These are phyloP conservation scores for Lophiostoma macrostomum DNA, from an alignment of 495 filamentous ascomycete species.

Conservation along the genomic window DNA sequence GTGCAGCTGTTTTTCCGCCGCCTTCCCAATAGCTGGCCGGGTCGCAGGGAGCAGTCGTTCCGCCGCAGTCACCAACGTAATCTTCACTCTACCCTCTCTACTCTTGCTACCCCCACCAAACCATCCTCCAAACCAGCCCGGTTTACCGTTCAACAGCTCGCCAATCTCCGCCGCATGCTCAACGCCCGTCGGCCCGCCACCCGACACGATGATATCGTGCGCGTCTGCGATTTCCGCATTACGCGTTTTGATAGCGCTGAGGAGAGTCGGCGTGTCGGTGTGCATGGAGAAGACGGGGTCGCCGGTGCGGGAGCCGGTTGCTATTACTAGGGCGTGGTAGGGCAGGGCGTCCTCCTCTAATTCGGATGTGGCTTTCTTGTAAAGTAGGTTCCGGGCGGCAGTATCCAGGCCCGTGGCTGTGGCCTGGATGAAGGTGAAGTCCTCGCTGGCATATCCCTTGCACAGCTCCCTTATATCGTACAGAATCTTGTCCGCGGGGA, in stretches of 20 bases:
- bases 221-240: conserved; percentile 50
- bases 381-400: conserved; percentile 14
- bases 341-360: conserved; percentile 4
- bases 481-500: conserved; percentile 46
- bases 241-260: conserved; percentile 27
- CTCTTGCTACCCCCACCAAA: no score
- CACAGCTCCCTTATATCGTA: conserved; percentile 50
- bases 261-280: conserved; percentile 44
- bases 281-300: conserved; percentile 32
- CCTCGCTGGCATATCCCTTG: conserved; percentile 46
- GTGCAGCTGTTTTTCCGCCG: conserved; percentile 44
- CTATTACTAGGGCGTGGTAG: conserved; percentile 27
- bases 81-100: conserved; percentile 37
- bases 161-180: conserved; percentile 52
- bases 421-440: conserved; percentile 57
- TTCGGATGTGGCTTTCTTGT: conserved; percentile 11
- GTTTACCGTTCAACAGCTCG: conserved; percentile 30
- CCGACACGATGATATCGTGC: conserved; percentile 56
- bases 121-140: conserved; percentile 36
- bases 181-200: conserved; percentile 65
- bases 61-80: conserved; percentile 45
- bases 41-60: conserved; percentile 47
- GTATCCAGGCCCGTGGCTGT: conserved; percentile 49
- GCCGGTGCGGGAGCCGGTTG: conserved; percentile 17
- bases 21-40: conserved; percentile 35